Base-by-base conservation (phyloP, 768 basidiomycete species). In the Leccinum truebloodii region DNA sequence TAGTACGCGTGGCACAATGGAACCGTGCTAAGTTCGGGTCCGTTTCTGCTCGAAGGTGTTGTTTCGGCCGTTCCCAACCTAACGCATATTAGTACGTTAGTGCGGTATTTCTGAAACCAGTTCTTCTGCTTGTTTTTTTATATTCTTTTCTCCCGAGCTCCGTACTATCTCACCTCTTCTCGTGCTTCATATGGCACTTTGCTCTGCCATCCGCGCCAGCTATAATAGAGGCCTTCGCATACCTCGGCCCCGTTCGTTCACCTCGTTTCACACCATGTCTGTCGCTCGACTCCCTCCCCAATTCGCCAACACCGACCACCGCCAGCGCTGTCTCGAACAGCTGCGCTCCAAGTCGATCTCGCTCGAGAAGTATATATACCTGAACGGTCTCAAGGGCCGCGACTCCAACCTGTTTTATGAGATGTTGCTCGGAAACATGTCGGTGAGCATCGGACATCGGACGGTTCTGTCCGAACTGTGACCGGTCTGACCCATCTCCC, bases 331-430 rank as follows among this genome's bases (percentile, higher is more conserved):
- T 69, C 79, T 87, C 3, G 73, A 69, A 3, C 86, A 87, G 69
- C 75, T 87, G 20, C 82, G 85, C 58, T 81, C 83, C 67, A 88
- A 87, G 72, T 59, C 74, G 1, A 74, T 76, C 57, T 75, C 80
- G 24, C 78, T 90, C 54, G 86, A 90, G 60, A 85, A 88, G 70
- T 88, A 91, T 74, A 86, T 89, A 62, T 90, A 84, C 71, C 80
- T 91, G 60, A 82, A 80, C 41, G 81, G 81, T 10, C 79, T 91
- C 67, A 84, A 89, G 64, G 78, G 80, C 35, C 81, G 86, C 61
- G 84, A 90, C 66, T 74, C 83, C 30, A 78, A 81, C 54, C 76
- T 90, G 14, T 92, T 90, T 74, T 90, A 90, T 68, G 78, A 83
- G 41, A 78, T 89, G 34, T 65, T 88, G 13, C 76, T 86, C 39